Evolutionary conservation across 2,329 filamentous ascomycete genomes (phyloP).

Genomic region (Cadophora malorum): DNA sequence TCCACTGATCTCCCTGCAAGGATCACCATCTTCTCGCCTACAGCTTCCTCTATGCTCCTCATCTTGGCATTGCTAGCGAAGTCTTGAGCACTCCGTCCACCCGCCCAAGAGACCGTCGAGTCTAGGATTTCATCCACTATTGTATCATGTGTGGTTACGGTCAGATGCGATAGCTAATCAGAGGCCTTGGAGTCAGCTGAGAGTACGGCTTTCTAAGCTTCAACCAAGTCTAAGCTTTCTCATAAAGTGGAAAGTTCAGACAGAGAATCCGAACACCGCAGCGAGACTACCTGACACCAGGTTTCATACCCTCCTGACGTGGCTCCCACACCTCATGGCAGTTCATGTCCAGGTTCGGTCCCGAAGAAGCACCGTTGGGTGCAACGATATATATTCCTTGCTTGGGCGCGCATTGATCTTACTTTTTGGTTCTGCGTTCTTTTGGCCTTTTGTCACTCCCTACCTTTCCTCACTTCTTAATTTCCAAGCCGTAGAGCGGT

Average conservation of each 20-base stretch:
- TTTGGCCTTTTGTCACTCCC: background rate
- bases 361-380: background rate
- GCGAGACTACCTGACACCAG: background rate
- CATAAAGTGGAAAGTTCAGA: background rate
- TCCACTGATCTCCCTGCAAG: background rate
- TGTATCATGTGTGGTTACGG: background rate
- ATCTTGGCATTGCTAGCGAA: background rate
- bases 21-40: background rate
- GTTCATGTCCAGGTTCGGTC: background rate
- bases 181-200: background rate
- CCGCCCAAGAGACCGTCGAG: background rate
- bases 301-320: conserved; percentile 7
- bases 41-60: background rate
- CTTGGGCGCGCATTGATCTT: background rate
- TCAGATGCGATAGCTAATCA: background rate
- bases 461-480: background rate
- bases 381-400: background rate
- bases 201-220: background rate
- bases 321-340: conserved; percentile 7
- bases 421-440: background rate
- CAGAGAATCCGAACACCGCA: background rate
- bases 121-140: background rate
- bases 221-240: conserved; percentile 1
- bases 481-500: conserved; percentile 4
- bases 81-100: background rate